Evolutionary conservation across 257 asterid species (phyloP), one percentile per base, ranked within the genome.

Genomic region (Euphrasia confusa): DNA sequence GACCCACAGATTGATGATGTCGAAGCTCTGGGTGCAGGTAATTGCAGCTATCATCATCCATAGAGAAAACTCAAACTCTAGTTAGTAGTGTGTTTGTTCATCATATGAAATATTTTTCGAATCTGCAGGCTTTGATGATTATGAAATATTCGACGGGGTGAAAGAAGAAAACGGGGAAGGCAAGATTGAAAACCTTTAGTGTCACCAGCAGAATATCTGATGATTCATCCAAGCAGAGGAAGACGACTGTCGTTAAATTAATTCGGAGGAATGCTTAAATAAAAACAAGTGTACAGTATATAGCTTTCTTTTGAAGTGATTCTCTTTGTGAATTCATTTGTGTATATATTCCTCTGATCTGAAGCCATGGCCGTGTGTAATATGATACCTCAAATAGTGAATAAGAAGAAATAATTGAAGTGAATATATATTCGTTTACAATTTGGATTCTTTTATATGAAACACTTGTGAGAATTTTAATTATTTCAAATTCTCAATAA

Each of bases 21-120:
- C 69, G 92, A 85, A 69, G 90, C 91, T 57, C 74, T 89, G 13
- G 96, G 91, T 63, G 75, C 88, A 79, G 96, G 98, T 92, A 86
- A 71, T 60, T 63, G 50, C 30, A 40, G 65, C 66, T 66, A 5
- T 63, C 15, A 27, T 63, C 15, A 21, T 39, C 39, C 33, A 13
- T 49, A 3, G 55, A 12, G 24, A 17, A 15, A 49, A 18, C 61
- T 69, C 48, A 21, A 11, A 47, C 15, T 27, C 26, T 32, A 18
- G 28, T 17, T 17, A 10, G 0, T 24, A 3, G 32, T 37, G 26
- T 65, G 27, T 68, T 30, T 50, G 62, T 10, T 56, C 50, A 15
- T 35, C 64, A 58, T 40, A 52, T 54, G 49, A 6, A 9, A 39
- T 28, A n/a, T 9, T 65, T 54, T 66, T 59, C 58, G 49, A 13